Conservation (phyloP, 2,329 filamentous ascomycete species). For the Sclerotinia spermophila region DNA sequence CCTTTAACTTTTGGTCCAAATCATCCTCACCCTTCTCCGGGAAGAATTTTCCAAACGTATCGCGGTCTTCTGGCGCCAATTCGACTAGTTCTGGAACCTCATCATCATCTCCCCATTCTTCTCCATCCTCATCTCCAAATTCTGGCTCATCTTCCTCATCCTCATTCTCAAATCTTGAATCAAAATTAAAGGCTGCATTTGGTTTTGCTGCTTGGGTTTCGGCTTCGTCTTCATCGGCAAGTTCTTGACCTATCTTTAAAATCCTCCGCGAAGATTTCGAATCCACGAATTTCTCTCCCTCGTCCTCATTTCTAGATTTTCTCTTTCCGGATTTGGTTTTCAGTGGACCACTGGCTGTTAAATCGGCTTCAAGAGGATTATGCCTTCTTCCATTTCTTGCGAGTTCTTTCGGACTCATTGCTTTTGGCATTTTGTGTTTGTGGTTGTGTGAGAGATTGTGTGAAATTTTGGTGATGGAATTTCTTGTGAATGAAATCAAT, state of each 20-base stretch:
- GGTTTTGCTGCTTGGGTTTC: slow-evolving; percentile 43
- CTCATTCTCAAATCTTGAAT: slow-evolving; percentile 64
- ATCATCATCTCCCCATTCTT: slow-evolving; percentile 77
- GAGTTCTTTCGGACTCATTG: slow-evolving; percentile 54
- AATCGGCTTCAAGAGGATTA: slow-evolving; percentile 87
- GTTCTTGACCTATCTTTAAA: slow-evolving; percentile 80
- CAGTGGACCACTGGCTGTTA: slow-evolving; percentile 66
- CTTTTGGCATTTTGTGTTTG: slow-evolving; percentile 70
- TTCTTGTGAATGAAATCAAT: slow-evolving; percentile 15
- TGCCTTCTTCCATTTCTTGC: slow-evolving; percentile 65
- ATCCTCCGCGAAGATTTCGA: slow-evolving; percentile 86
- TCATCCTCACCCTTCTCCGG: slow-evolving; percentile 55
- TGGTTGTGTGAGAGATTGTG: not conserved
- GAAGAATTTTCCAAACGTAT: slow-evolving; percentile 88
- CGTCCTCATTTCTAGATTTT: slow-evolving; percentile 56
- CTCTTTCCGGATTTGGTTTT: slow-evolving; percentile 72
- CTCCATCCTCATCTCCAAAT: slow-evolving; percentile 49
- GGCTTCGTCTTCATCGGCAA: slow-evolving; percentile 75
- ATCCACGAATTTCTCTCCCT: slow-evolving; percentile 73
- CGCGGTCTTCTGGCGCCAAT: slow-evolving; percentile 82
- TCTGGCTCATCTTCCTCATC: slow-evolving; percentile 49
- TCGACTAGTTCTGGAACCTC: slow-evolving; percentile 70
- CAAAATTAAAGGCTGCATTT: slow-evolving; percentile 73
- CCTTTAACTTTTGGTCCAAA: slow-evolving; percentile 30
- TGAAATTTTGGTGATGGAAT: slow-evolving; percentile 17